Base-by-base conservation (phyloP, 306 rosid species). In the Sophora flavescens region DNA sequence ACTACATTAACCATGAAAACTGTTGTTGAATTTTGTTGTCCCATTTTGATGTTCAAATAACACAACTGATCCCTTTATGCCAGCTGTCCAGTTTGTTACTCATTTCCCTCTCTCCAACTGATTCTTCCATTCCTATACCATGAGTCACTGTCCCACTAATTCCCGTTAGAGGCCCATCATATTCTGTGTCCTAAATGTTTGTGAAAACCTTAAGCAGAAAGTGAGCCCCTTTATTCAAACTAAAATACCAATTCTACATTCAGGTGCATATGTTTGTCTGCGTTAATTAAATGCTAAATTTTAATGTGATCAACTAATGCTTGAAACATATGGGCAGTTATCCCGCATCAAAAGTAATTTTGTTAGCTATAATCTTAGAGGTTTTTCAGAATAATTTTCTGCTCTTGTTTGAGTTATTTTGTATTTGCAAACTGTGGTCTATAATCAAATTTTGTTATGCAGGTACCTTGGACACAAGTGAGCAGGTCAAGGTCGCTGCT, bases 391-490 rank as follows among this genome's bases (percentile, higher is more conserved):
- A 47, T 74, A 39, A 48, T 41, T 75, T 79, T 7, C 51, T 26
- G 39, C 13, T 61, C 36, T 33, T 45, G 39, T 70, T 32, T 70
- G 60, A 48, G 53, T 71, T 52, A 42, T 42, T 45, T 42, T 45
- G 35, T 18, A 57, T 35, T n/a, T 58, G 22, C 26, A 70, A 53
- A 72, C 72, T 80, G 48, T 67, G 75, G 72, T 82, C 63, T 52
- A 30, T 30, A 56, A 81, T 28, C 30, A 59, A 33, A 60, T 38
- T 75, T 73, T 72, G 45, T 68, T 83, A 17, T 88, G 79, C 81
- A 95, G 98, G 97, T 95, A 79, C 98, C 98, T 57, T 95, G 96
- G 97, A 90, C 80, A 73, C 98, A 95, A 87, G 92, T 95, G 76
- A 95, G 98, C 87, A 90, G 72, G 84, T 95, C 98, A 16, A 89